phyloP scores from a whole-genome alignment of 2,329 filamentous ascomycete species.

The Aspergillus glaucus region DNA sequence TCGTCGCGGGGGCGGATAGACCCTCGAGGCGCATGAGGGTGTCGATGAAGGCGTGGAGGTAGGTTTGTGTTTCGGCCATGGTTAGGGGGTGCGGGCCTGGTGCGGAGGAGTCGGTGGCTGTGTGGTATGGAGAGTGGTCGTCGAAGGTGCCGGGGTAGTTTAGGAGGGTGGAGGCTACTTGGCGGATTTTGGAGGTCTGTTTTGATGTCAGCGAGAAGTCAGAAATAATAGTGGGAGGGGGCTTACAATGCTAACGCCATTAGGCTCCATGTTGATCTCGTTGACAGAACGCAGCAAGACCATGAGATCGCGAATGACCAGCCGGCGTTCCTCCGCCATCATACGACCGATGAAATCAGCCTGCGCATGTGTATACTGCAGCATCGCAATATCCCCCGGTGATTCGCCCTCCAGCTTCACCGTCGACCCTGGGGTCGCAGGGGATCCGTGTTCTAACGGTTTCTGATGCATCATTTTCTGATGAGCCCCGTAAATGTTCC shows the following conservation, averaged over 20 bases:
- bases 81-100: conserved; percentile 25
- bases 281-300: conserved; percentile 69
- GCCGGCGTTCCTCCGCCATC: conserved; percentile 70
- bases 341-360: conserved; percentile 51
- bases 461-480: conserved; percentile 18
- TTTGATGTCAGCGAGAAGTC: not conserved
- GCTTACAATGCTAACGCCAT: conserved; percentile 58
- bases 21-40: conserved; percentile 69
- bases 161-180: conserved; percentile 74
- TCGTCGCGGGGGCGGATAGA: conserved; percentile 32
- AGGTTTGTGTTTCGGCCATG: conserved; percentile 58
- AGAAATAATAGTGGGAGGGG: not conserved
- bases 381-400: conserved; percentile 21
- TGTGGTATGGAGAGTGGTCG: conserved; percentile 32
- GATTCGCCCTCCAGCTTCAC: conserved; percentile 16
- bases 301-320: conserved; percentile 74
- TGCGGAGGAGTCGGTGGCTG: conserved; percentile 6
- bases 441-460: conserved; percentile 8
- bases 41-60: conserved; percentile 65
- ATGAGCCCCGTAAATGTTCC: conserved; percentile 65
- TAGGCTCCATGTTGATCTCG: conserved; percentile 76
- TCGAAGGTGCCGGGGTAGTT: conserved; percentile 49
- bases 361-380: conserved; percentile 28
- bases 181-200: conserved; percentile 74
- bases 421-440: conserved; percentile 2